Base-by-base conservation (phyloP, 2,329 filamentous ascomycete genomes). In the Penicillium sp. region DNA sequence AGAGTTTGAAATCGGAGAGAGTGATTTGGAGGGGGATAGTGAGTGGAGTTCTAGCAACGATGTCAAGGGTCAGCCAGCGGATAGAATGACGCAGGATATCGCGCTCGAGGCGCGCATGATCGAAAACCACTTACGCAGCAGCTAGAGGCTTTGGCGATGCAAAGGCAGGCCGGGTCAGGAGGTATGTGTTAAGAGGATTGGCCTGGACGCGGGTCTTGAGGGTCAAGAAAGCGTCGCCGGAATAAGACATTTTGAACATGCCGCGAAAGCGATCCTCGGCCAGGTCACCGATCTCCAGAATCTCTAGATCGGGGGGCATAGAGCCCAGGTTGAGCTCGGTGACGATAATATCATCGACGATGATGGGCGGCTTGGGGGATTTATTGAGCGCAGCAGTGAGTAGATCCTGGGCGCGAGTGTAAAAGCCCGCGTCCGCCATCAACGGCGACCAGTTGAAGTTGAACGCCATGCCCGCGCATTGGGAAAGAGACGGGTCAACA, bases 371-470 rank as follows among this genome's bases (percentile, higher is more conserved):
- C 73, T 98, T 98, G 40, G 94, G 93, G 55, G 91, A 95, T 80
- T 98, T 98, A 84, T 99, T 99, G 71, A 99, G 84, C 37, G 95
- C 95, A 58, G 91, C 89, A 27, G 95, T 99, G 70, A 99, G 85
- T 77, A 98, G 90, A 75, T 98, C 93, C 76, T 93, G 90, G 53
- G 95, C 94, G 69, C 92, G 89, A 75, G 90, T 87, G 79, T 94
- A 94, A 78, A 95, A 95, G 69, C 88, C 86, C 72, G 91, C 94
- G 81, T 98, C 95, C 73, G 94, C 94, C 80, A 96, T 95, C 66
- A 99, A 85, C 74, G 95, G 95, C 85, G 92, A 96, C 95, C 95
- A 99, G 91, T 98, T 98, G 90, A 99, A 99, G 84, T 98, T 98
- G 90, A 99, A 99, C 69, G 95, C 95, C 95, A 99, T 99, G 79